Evolutionary conservation across 1,139 yeast species (phyloP).

Genomic region (Nakaseomyces delphensis): DNA sequence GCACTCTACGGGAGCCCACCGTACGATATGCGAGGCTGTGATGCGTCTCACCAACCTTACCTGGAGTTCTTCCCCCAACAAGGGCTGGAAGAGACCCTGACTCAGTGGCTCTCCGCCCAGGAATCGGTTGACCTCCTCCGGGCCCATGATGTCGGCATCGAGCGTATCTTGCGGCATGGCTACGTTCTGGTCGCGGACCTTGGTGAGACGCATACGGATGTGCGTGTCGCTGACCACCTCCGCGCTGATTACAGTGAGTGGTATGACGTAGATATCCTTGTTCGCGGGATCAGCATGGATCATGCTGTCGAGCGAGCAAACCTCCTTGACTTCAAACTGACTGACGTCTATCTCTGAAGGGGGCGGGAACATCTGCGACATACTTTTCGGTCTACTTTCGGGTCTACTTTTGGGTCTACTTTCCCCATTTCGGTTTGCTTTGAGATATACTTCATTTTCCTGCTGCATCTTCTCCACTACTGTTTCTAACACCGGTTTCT

Average conservation of each 20-base stretch:
- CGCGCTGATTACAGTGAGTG: neutral
- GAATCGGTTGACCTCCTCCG: neutral
- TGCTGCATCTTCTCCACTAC: neutral
- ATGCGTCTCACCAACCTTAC: neutral
- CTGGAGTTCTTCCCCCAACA: neutral
- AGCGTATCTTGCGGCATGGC: neutral
- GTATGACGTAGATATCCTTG: neutral
- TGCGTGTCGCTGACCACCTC: neutral
- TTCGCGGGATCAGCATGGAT: neutral
- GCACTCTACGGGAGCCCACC: conserved; percentile 24
- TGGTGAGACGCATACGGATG: neutral
- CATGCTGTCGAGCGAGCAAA: neutral
- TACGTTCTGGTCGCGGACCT: too few species aligned
- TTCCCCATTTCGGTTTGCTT: too few species aligned
- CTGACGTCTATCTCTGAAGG: neutral
- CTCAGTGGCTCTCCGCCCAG: neutral
- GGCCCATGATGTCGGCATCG: neutral
- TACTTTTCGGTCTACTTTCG: too few species aligned
- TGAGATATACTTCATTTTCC: too few species aligned
- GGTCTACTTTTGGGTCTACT: too few species aligned
- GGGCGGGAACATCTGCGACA: too few species aligned
- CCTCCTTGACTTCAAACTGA: neutral
- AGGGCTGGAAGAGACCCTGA: neutral
- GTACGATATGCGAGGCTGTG: neutral
- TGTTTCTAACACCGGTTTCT: neutral